A percentile compares a stretch with the other conserved stretches of the same genome.
These are phyloP conservation scores for Pichia eremophila DNA, from an alignment of 805 yeast species.

Conservation along the genomic window DNA sequence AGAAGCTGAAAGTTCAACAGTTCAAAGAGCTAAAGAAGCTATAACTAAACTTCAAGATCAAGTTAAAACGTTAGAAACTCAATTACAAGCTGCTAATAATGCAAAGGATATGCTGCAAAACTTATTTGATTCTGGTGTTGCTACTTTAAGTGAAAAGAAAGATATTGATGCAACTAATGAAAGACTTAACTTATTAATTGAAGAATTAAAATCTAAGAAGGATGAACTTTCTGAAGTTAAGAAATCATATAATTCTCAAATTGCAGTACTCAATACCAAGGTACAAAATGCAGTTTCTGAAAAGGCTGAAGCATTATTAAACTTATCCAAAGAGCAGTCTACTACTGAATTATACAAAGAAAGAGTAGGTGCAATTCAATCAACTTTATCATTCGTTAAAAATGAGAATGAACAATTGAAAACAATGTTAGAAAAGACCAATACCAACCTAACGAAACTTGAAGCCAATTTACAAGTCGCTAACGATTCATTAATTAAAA, in stretches of 20 bases:
- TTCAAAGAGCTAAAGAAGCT: conserved; percentile 50
- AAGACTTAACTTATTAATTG: conserved; percentile 19
- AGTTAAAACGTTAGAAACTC: conserved; percentile 40
- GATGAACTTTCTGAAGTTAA: conserved; percentile 31
- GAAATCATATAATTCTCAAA: conserved; percentile 33
- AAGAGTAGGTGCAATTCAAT: conserved; percentile 34
- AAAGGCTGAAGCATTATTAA: conserved; percentile 38
- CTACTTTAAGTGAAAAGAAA: conserved; percentile 8
- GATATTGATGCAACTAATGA: conserved; percentile 12
- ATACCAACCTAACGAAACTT: conserved; percentile 34
- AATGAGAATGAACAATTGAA: conserved; percentile 39
- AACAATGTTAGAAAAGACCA: conserved; percentile 30
- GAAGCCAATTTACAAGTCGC: conserved; percentile 40
- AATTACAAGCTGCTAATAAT: conserved; percentile 43
- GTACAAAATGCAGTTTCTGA: conserved; percentile 30
- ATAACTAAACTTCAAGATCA: conserved; percentile 54
- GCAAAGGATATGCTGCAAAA: conserved; percentile 60
- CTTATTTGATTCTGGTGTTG: conserved; percentile 24
- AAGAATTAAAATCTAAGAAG: conserved; percentile 27
- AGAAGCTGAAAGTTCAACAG: conserved; percentile 19
- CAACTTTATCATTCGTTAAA: conserved; percentile 31
- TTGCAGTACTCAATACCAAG: conserved; percentile 41
- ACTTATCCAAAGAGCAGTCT: conserved; percentile 47
- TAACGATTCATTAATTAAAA: conserved; percentile 46
- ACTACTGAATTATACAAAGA: conserved; percentile 45